phyloP scores from a whole-genome alignment of 257 asterid species.

The Solanum microdontum region DNA sequence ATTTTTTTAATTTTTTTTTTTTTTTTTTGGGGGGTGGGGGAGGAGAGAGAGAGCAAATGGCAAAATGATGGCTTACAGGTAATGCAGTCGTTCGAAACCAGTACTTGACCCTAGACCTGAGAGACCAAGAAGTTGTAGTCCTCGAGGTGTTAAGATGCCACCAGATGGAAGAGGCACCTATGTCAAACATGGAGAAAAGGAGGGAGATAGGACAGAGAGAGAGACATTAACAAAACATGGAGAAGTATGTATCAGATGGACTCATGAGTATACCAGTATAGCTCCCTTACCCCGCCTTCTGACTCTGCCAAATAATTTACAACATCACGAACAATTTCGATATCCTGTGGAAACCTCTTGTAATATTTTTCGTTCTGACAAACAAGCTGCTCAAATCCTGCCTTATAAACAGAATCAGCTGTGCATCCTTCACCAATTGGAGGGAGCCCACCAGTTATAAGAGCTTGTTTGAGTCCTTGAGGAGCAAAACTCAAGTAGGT shows the following conservation, averaged over 20 bases:
- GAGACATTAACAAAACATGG: background rate
- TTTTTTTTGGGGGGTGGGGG: background rate
- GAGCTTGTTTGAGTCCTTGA: slow-evolving; percentile 82
- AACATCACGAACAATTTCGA: slow-evolving; percentile 47
- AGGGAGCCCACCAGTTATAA: slow-evolving; percentile 91
- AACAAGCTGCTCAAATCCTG: slow-evolving; percentile 62
- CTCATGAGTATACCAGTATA: background rate
- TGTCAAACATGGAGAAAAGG: background rate
- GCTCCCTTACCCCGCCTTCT: slow-evolving; percentile 85
- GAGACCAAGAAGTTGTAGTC: slow-evolving; percentile 81
- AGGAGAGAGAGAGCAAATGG: background rate
- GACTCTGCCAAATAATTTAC: slow-evolving; percentile 60
- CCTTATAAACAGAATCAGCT: slow-evolving; percentile 78
- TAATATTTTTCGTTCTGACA: slow-evolving; percentile 71
- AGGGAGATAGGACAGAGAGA: background rate
- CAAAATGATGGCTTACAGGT: slow-evolving; percentile 39
- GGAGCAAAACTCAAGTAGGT: slow-evolving; percentile 96
- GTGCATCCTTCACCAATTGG: slow-evolving; percentile 71
- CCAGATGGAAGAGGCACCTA: slow-evolving; percentile 91
- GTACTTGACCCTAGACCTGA: slow-evolving; percentile 77
- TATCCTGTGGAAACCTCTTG: slow-evolving; percentile 78
- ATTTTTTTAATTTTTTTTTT: no score
- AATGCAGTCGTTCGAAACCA: slow-evolving; percentile 91
- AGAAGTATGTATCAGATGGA: background rate
- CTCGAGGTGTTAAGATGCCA: slow-evolving; percentile 79